These are phyloP conservation scores for Suillus americanus DNA, from an alignment of 768 basidiomycete species.

Conservation along the genomic window DNA sequence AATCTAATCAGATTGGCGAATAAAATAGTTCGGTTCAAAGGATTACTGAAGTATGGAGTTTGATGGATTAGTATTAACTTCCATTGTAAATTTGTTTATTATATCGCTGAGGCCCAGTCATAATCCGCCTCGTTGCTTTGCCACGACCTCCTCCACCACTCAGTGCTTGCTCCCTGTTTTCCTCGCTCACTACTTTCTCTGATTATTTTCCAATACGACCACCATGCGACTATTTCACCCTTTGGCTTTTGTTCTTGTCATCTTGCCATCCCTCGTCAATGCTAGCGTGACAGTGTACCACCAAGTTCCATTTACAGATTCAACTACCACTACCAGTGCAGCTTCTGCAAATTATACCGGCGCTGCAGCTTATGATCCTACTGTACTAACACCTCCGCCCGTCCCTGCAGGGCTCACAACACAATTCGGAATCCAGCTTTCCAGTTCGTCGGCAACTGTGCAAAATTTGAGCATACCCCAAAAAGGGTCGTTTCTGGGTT, in stretches of 20 bases:
- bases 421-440: slow-evolving; percentile 23
- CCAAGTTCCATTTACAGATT: slow-evolving; percentile 21
- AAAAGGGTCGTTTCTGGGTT: slow-evolving; percentile 51
- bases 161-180: neutral
- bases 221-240: neutral
- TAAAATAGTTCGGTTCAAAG: neutral
- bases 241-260: slow-evolving; percentile 1
- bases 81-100: neutral
- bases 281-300: slow-evolving; percentile 31
- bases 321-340: slow-evolving; percentile 21
- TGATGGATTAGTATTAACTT: neutral
- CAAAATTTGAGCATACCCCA: slow-evolving; percentile 27
- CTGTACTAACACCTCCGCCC: slow-evolving; percentile 30
- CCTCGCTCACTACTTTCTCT: neutral
- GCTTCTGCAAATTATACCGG: slow-evolving; percentile 27
- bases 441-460: slow-evolving; percentile 18
- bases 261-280: slow-evolving; percentile 3
- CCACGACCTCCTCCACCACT: neutral
- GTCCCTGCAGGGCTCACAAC: slow-evolving; percentile 18
- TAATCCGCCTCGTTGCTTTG: neutral
- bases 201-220: neutral
- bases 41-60: too few relatives aligned
- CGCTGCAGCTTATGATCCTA: slow-evolving; percentile 34
- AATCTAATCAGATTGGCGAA: too few relatives aligned
- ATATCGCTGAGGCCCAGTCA: neutral